Base-by-base conservation (phyloP, 306 rosid genomes). In the Prunus mongolica region DNA sequence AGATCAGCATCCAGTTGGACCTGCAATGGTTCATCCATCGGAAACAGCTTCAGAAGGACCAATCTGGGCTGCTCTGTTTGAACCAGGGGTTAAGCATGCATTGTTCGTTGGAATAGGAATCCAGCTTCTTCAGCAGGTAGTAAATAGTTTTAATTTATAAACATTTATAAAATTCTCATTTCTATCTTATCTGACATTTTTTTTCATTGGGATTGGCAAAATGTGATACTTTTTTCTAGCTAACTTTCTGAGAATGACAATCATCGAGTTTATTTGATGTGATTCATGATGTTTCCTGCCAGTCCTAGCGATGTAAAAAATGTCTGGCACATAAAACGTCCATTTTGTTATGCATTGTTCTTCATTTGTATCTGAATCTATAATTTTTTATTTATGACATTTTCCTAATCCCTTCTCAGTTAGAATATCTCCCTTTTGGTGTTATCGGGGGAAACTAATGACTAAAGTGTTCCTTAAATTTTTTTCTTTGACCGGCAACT, bases 1-100 rank as follows among this genome's bases (percentile, higher is more conserved):
- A 61, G 93, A 77, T 72, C 88, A 79, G 84, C 90, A 72, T 16
- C 81, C 91, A 8, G 86, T 85, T 38, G 95, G 97, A 61, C 95
- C 97, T 52, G 97, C 97, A 55, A 91, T 91, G 97, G 87, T 89
- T 75, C 97, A 91, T 71, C 97, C 97, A 47, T 80, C 95, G 10
- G 87, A 88, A 82, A 83, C 95, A 67, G 91, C 89, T 73, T 78
- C 89, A 7, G 83, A 82, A 60, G 87, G 63, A 38, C 91, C 97
- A 44, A 77, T 64, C 61, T 91, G 97, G 97, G 74, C 83, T 47
- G 95, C 93, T 75, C 91, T 91, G 65, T 89, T 78, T 55, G 88
- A 91, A 77, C 97, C 97, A 56, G 97, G 97, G 70, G 86, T 91
- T 74, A 91, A 89, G 78, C 91, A 88, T 67, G 94, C 97, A 11